These are phyloP conservation scores for Hansenula anomala DNA, from an alignment of 1,139 yeast species.

Conservation along the genomic window DNA sequence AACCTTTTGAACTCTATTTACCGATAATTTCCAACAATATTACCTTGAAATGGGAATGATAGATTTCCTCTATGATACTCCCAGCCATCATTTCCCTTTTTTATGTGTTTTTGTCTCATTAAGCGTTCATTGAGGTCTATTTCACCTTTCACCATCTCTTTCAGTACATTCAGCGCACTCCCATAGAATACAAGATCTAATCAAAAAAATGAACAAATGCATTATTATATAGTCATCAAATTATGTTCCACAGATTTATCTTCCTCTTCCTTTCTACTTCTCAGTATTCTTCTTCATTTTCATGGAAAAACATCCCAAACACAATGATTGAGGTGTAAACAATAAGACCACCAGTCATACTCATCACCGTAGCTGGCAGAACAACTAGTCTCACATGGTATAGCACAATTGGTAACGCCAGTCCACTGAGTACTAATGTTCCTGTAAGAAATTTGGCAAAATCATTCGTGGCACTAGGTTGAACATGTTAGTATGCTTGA, in stretches of 20 bases:
- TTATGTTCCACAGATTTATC: no score
- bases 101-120: no score
- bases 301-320: conserved; percentile 66
- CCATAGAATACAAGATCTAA: no score
- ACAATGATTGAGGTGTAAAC: conserved; percentile 69
- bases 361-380: conserved; percentile 57
- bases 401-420: conserved; percentile 59
- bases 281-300: conserved; percentile 43
- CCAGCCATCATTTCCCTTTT: no score
- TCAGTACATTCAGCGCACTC: no score
- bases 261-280: not conserved
- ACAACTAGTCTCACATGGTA: conserved; percentile 56
- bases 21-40: no score
- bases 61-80: no score
- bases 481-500: not conserved
- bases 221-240: not conserved
- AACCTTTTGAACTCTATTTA: no score
- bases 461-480: conserved; percentile 43
- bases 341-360: conserved; percentile 64
- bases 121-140: no score
- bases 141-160: no score
- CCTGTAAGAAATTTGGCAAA: conserved; percentile 63
- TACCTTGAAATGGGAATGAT: no score
- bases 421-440: conserved; percentile 60
- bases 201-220: not conserved